phyloP scores from a whole-genome alignment of 1,284 basidiomycete species.

The Leucoagaricus sp. region DNA sequence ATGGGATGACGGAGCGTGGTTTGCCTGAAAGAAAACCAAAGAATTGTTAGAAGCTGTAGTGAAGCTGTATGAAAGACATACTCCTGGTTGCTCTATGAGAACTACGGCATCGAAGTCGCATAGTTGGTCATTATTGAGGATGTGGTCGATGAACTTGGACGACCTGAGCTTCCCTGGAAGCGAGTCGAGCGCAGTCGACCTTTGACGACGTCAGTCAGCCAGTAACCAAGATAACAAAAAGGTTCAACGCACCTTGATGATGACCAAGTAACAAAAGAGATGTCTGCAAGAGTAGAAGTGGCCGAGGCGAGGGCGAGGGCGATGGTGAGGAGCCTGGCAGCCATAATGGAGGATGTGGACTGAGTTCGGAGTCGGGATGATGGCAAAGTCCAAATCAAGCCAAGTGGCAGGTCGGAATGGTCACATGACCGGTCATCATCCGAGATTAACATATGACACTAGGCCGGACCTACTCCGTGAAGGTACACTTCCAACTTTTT shows the following conservation, averaged over 20 bases:
- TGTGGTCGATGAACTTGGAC: constrained; percentile 42
- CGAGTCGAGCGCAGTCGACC: constrained; percentile 47
- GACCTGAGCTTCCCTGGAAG: constrained; percentile 30
- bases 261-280: constrained; percentile 70
- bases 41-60: background rate
- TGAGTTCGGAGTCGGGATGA: constrained; percentile 2
- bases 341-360: constrained; percentile 19
- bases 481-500: background rate
- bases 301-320: constrained; percentile 42
- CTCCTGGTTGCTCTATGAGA: constrained; percentile 68
- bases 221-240: background rate
- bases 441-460: constrained; percentile 1
- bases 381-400: constrained; percentile 5
- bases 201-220: constrained; percentile 25
- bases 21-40: constrained; percentile 4
- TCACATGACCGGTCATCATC: constrained; percentile 23
- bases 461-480: background rate
- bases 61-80: constrained; percentile 33
- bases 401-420: background rate
- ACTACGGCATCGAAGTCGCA: constrained; percentile 68
- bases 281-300: constrained; percentile 57
- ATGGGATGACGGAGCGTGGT: constrained; percentile 53
- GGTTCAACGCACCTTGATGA: constrained; percentile 49
- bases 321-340: constrained; percentile 26
- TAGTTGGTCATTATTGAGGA: constrained; percentile 47